These are phyloP conservation scores for Skeletonema potamos DNA, from an alignment of 108 stramenopile species.

Conservation along the genomic window DNA sequence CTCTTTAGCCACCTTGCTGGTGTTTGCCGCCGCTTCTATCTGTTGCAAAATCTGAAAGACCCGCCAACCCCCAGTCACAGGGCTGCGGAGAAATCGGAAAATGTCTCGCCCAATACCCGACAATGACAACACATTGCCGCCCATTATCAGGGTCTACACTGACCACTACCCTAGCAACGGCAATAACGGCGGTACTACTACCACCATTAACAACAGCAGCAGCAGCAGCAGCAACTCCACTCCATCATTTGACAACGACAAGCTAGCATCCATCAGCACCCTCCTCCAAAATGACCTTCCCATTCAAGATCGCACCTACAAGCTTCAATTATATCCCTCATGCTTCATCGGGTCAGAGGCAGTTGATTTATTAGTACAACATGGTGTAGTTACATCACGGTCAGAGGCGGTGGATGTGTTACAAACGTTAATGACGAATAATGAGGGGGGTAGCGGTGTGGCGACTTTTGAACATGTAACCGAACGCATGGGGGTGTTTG, in stretches of 20 bases:
- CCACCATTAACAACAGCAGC: too few species aligned
- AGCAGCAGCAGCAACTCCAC: too few species aligned
- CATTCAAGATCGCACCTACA: conserved; percentile 28
- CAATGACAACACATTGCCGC: too few species aligned
- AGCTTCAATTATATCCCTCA: conserved; percentile 46
- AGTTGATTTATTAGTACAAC: conserved; percentile 54
- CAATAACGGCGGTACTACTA: too few species aligned
- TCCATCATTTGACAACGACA: not conserved
- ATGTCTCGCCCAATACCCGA: too few species aligned
- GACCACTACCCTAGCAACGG: too few species aligned
- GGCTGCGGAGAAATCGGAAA: too few species aligned
- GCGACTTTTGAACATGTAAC: not conserved
- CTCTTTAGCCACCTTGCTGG: too few species aligned
- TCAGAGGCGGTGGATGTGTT: conserved; percentile 60
- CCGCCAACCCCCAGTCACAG: too few species aligned
- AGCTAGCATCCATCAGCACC: not conserved
- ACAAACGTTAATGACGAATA: conserved; percentile 3
- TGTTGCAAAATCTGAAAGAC: too few species aligned
- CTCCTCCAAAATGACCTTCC: not conserved
- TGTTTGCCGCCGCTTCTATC: too few species aligned
- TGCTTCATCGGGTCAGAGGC: conserved; percentile 65
- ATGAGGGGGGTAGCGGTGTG: not conserved
- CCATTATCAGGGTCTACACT: too few species aligned
- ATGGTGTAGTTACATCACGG: conserved; percentile 37
- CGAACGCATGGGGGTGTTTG: conserved; percentile 36